These are phyloP conservation scores for Climacium dendroides DNA, from an alignment of 225 moss, liverwort and hornwort species.

Conservation along the genomic window DNA sequence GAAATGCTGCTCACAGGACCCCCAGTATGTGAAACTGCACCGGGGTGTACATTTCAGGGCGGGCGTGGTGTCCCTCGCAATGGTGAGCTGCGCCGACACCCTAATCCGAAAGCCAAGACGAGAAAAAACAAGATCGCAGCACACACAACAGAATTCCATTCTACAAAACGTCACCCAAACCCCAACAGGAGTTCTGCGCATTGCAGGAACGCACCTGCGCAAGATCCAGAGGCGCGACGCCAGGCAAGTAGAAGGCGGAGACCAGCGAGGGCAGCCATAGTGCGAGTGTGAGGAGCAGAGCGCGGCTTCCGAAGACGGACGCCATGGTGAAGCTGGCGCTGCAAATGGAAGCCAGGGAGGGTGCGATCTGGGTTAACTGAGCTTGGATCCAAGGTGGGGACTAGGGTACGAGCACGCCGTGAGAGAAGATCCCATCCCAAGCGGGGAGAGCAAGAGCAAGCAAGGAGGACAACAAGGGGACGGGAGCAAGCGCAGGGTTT, in stretches of 20 bases:
- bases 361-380: background rate
- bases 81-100: background rate
- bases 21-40: background rate
- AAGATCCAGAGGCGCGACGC: slow-evolving; percentile 79
- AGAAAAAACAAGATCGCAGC: background rate
- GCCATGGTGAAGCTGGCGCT: slow-evolving; percentile 6
- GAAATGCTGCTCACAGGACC: background rate
- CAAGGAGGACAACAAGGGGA: background rate
- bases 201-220: slow-evolving; percentile 17
- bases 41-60: background rate
- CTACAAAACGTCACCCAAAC: background rate
- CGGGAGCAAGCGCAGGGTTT: background rate
- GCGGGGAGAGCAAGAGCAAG: background rate
- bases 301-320: background rate
- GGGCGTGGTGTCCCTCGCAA: background rate
- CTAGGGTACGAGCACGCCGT: background rate
- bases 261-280: background rate
- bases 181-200: background rate
- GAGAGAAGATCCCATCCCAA: background rate
- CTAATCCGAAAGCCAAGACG: background rate
- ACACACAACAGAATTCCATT: background rate
- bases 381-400: background rate
- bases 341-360: background rate
- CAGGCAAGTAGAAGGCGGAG: slow-evolving; percentile 64
- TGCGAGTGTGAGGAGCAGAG: background rate